These are phyloP conservation scores for Aeschynomene evenia DNA, from an alignment of 306 rosid genomes.

Conservation along the genomic window DNA sequence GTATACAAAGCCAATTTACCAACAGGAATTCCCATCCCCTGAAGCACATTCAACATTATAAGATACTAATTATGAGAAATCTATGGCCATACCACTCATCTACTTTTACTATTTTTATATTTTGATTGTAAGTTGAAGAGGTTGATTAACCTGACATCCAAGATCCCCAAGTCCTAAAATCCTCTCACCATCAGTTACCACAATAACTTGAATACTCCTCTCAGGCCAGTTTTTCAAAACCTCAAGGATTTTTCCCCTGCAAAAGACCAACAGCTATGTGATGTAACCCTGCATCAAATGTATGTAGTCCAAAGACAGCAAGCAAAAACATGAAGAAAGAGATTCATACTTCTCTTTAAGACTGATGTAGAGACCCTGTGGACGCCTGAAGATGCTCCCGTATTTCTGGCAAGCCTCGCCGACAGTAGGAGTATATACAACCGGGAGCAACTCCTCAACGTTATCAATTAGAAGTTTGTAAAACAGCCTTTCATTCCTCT, in stretches of 20 bases:
- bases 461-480: conserved; percentile 82
- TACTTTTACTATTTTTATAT: conserved; percentile 12
- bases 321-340: conserved; percentile 5
- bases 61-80: conserved; percentile 35
- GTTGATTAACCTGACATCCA: conserved; percentile 82
- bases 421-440: conserved; percentile 89
- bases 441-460: conserved; percentile 86
- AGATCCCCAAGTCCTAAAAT: conserved; percentile 98
- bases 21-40: conserved; percentile 99
- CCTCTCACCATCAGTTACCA: conserved; percentile 94
- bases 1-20: conserved; percentile 90
- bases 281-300: conserved; percentile 11
- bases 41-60: conserved; percentile 37
- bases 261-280: conserved; percentile 16
- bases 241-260: conserved; percentile 88
- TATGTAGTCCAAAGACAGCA: conserved; percentile 1
- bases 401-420: conserved; percentile 97
- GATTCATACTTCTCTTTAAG: conserved; percentile 77
- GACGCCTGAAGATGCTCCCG: conserved; percentile 94
- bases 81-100: background rate
- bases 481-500: conserved; percentile 83
- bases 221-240: conserved; percentile 97
- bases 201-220: conserved; percentile 79
- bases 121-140: conserved; percentile 22
- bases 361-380: conserved; percentile 98